A percentile compares a stretch with the other conserved stretches of the same genome.
Evolutionary conservation across 257 asterid species (phyloP).

Genomic region (Plectranthus barbatus): DNA sequence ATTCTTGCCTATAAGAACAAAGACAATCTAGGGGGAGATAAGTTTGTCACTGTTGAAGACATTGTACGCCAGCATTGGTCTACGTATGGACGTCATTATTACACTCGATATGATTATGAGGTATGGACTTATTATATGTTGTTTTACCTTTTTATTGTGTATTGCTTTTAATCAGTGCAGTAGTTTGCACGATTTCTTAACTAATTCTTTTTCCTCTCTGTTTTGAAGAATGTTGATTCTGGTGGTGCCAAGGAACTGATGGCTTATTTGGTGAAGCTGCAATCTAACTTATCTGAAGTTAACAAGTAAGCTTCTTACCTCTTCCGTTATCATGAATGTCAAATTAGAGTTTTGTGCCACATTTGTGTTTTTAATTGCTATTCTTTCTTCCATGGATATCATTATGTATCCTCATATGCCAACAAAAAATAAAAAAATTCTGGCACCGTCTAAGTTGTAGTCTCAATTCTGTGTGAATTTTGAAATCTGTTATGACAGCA

Average conservation of each 20-base stretch:
- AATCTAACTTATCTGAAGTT: constrained; percentile 70
- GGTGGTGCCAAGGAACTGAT: constrained; percentile 84
- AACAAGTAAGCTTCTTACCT: constrained; percentile 44
- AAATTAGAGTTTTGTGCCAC: neutral
- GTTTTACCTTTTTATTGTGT: neutral
- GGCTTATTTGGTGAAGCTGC: constrained; percentile 88
- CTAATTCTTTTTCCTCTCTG: constrained; percentile 10
- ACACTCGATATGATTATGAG: constrained; percentile 96
- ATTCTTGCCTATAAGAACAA: constrained; percentile 86
- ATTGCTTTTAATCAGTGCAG: neutral
- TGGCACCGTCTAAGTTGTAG: neutral
- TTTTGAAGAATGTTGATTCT: constrained; percentile 77
- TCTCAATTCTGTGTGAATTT: neutral
- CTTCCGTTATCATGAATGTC: neutral
- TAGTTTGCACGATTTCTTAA: constrained; percentile 2
- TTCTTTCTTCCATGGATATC: too few relatives aligned
- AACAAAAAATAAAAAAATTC: too few relatives aligned
- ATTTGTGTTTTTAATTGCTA: neutral
- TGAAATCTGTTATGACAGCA: constrained; percentile 32
- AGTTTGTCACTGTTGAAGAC: constrained; percentile 84
- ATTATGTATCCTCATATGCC: too few relatives aligned
- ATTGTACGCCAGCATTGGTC: constrained; percentile 96
- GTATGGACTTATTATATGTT: constrained; percentile 25
- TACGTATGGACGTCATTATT: constrained; percentile 91
- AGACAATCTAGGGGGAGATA: constrained; percentile 62